These are phyloP conservation scores for Cynanchum wilfordii DNA, from an alignment of 257 asterid genomes.

Conservation along the genomic window DNA sequence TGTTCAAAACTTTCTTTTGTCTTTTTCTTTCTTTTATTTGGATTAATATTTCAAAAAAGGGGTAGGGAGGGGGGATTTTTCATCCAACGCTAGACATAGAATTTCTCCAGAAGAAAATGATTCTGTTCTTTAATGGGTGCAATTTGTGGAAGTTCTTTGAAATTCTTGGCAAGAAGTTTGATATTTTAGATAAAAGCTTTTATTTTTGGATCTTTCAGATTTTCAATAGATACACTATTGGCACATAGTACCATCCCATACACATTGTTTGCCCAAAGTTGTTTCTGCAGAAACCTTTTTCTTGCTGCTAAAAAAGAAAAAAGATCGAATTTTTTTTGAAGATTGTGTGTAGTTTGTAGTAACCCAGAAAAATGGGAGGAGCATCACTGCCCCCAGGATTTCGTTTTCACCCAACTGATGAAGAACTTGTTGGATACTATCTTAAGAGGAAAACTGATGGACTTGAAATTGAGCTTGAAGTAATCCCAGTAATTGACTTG, in stretches of 20 bases:
- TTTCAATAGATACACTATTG: slow-evolving; percentile 36
- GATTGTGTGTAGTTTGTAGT: slow-evolving; percentile 12
- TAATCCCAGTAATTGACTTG: slow-evolving; percentile 42
- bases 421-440: slow-evolving; percentile 47
- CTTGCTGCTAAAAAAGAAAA: background rate
- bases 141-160: slow-evolving; percentile 32
- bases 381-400: slow-evolving; percentile 53
- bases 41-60: slow-evolving; percentile 1
- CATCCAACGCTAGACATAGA: slow-evolving; percentile 4
- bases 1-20: background rate
- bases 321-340: slow-evolving; percentile 4
- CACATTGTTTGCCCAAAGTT: slow-evolving; percentile 2
- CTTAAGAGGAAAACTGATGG: slow-evolving; percentile 46
- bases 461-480: slow-evolving; percentile 48
- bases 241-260: slow-evolving; percentile 19
- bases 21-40: background rate
- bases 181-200: slow-evolving; percentile 34
- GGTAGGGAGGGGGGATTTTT: slow-evolving; percentile 18
- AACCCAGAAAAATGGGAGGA: slow-evolving; percentile 27
- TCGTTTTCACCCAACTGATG: slow-evolving; percentile 52
- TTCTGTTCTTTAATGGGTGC: slow-evolving; percentile 28
- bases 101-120: slow-evolving; percentile 29
- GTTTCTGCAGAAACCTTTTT: background rate
- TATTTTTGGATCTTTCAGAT: slow-evolving; percentile 50
- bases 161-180: slow-evolving; percentile 25